phyloP scores from a whole-genome alignment of 2,329 filamentous ascomycete species.

The Aspergillus neoniger region DNA sequence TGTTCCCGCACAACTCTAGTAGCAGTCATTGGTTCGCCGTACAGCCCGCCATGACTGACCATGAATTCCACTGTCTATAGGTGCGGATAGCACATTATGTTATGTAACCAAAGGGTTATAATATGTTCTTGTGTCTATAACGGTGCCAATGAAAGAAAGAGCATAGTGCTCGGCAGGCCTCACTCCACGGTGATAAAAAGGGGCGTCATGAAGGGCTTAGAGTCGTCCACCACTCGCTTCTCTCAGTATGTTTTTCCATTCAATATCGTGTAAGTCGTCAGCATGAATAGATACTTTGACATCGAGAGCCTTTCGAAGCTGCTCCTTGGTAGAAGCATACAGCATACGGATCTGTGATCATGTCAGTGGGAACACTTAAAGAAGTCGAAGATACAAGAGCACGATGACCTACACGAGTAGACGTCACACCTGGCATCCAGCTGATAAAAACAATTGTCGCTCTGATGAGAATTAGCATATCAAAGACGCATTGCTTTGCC shows the following conservation, averaged over 20 bases:
- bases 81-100: too few species aligned
- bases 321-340: slow-evolving; percentile 18
- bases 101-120: too few species aligned
- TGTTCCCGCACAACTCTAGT: too few species aligned
- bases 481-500: neutral
- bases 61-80: too few species aligned
- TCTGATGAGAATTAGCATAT: neutral
- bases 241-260: slow-evolving; percentile 16
- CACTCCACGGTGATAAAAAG: too few species aligned
- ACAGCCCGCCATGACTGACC: too few species aligned
- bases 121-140: too few species aligned
- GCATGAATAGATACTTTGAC: slow-evolving; percentile 19
- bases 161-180: too few species aligned
- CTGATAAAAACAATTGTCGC: slow-evolving; percentile 15
- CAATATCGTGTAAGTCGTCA: slow-evolving; percentile 10
- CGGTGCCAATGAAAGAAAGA: too few species aligned
- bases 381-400: neutral
- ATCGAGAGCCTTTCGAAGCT: slow-evolving; percentile 13
- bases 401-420: slow-evolving; percentile 5
- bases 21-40: too few species aligned
- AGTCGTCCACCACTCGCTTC: slow-evolving; percentile 12
- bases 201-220: neutral
- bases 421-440: slow-evolving; percentile 16
- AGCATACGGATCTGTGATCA: slow-evolving; percentile 15
- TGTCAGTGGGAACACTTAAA: neutral